Conservation (phyloP, 2,329 filamentous ascomycete genomes). For the Arachnopeziza araneosa region DNA sequence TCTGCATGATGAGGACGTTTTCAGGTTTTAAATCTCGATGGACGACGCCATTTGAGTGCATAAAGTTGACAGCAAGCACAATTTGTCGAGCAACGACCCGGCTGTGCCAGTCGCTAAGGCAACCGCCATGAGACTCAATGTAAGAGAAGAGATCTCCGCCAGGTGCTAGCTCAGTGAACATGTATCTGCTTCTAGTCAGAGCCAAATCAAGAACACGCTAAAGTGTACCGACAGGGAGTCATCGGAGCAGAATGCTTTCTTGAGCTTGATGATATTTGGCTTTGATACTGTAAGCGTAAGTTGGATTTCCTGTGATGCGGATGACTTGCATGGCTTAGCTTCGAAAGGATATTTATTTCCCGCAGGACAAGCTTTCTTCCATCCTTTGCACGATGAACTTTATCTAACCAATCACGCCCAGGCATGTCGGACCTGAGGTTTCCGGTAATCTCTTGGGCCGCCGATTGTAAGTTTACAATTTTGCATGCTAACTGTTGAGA, state of each 20-base stretch:
- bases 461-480: constrained; percentile 45
- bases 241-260: constrained; percentile 44
- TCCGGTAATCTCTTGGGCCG: constrained; percentile 1
- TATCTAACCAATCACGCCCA: constrained; percentile 1
- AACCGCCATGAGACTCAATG: constrained; percentile 19
- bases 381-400: constrained; percentile 23
- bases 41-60: constrained; percentile 26
- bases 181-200: constrained; percentile 37
- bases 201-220: background rate
- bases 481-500: constrained; percentile 65
- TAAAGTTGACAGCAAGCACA: constrained; percentile 25
- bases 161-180: constrained; percentile 53
- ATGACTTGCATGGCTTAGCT: constrained; percentile 46
- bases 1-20: constrained; percentile 29
- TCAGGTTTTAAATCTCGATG: constrained; percentile 31
- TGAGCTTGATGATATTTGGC: constrained; percentile 50
- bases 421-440: background rate
- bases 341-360: constrained; percentile 48
- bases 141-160: constrained; percentile 34
- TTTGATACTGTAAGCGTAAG: constrained; percentile 24
- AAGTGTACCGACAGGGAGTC: constrained; percentile 39
- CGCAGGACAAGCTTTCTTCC: constrained; percentile 37
- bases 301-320: background rate
- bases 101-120: constrained; percentile 21
- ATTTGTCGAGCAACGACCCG: constrained; percentile 29